Conservation (phyloP, 352 stramenopile species). For the Globisporangium viniferum region DNA sequence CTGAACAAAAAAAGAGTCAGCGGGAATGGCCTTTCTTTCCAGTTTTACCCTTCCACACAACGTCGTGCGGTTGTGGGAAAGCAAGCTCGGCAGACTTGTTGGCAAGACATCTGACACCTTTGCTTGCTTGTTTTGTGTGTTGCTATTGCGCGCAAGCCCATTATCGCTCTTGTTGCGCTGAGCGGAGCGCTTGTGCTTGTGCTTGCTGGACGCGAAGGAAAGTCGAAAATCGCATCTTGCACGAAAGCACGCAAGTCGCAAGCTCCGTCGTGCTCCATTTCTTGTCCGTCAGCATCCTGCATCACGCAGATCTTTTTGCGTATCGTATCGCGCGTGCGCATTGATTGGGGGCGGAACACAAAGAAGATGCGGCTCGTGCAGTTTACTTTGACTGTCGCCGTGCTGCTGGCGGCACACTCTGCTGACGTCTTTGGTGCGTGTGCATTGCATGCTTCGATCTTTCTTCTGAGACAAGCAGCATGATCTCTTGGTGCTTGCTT, state of each 20-base stretch:
- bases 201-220: slow-evolving; percentile 6
- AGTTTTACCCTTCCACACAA: not conserved
- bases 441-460: not conserved
- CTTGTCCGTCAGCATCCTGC: not conserved
- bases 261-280: not conserved
- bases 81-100: not conserved
- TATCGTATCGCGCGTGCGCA: no score
- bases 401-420: slow-evolving; percentile 5
- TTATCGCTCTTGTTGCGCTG: slow-evolving; percentile 1
- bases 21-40: not conserved
- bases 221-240: not conserved
- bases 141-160: not conserved
- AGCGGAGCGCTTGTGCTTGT: not conserved
- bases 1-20: slow-evolving; percentile 5
- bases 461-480: slow-evolving; percentile 2
- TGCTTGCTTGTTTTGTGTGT: not conserved
- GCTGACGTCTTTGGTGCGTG: slow-evolving; percentile 12
- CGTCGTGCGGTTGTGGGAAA: slow-evolving; percentile 2
- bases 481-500: not conserved
- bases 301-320: slow-evolving; percentile 2
- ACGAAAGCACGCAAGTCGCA: not conserved
- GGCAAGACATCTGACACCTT: not conserved
- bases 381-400: not conserved
- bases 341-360: not conserved
- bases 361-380: slow-evolving; percentile 12